A percentile compares a stretch with the other conserved stretches of the same genome.
phyloP scores from a whole-genome alignment of 306 rosid genomes.

The Canavalia ensiformis region DNA sequence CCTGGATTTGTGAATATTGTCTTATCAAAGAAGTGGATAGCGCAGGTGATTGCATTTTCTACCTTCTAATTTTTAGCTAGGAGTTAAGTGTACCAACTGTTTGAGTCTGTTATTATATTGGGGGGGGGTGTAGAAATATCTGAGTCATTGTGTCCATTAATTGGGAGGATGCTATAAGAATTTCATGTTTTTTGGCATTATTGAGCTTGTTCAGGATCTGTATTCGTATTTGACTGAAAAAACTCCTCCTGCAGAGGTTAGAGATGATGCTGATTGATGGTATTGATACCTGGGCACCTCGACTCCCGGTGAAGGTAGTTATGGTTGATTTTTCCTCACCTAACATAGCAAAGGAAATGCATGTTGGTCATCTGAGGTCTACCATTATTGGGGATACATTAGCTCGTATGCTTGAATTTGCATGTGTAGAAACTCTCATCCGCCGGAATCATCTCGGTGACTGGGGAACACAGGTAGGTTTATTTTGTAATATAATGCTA shows the following conservation, averaged over 20 bases:
- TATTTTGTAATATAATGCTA: neutral
- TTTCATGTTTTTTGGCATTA: conserved; percentile 8
- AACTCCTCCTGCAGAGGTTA: conserved; percentile 65
- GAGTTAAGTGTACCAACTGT: neutral
- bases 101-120: neutral
- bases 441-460: conserved; percentile 93
- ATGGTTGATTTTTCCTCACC: conserved; percentile 91
- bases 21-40: conserved; percentile 78
- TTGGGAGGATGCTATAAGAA: neutral
- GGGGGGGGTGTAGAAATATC: neutral
- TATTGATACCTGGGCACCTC: conserved; percentile 81
- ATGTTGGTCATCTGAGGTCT: conserved; percentile 91
- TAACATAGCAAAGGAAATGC: conserved; percentile 92
- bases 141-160: neutral
- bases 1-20: conserved; percentile 64
- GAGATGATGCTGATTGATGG: conserved; percentile 75
- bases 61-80: conserved; percentile 12
- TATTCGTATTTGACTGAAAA: conserved; percentile 1
- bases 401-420: conserved; percentile 89
- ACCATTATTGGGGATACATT: conserved; percentile 91
- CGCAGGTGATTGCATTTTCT: conserved; percentile 63
- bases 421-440: conserved; percentile 66
- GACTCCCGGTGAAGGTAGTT: conserved; percentile 65
- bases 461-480: conserved; percentile 92
- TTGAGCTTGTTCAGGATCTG: neutral